A percentile compares a stretch with the other conserved stretches of the same genome.
phyloP scores from a whole-genome alignment of 805 yeast species.

The Sugiyamaella smithiae region DNA sequence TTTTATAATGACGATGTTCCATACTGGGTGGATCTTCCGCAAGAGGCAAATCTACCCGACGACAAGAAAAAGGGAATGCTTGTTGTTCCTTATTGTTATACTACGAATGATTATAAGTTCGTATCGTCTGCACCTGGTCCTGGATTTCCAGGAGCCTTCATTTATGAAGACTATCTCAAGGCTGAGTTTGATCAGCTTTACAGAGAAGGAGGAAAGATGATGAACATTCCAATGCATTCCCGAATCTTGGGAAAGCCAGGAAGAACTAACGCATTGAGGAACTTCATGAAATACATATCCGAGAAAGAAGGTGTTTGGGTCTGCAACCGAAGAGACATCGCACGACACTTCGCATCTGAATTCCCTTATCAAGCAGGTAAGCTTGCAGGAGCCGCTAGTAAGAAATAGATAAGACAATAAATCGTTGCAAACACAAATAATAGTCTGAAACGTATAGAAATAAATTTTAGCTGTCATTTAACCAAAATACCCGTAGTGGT shows the following conservation, averaged over 20 bases:
- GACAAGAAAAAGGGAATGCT: slow-evolving; percentile 25
- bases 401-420: neutral
- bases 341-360: slow-evolving; percentile 24
- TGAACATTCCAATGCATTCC: slow-evolving; percentile 39
- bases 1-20: slow-evolving; percentile 16
- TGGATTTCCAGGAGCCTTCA: slow-evolving; percentile 30
- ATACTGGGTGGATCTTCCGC: slow-evolving; percentile 28
- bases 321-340: slow-evolving; percentile 38
- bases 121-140: slow-evolving; percentile 26
- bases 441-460: too few relatives aligned
- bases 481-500: too few relatives aligned
- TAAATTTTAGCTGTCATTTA: too few relatives aligned
- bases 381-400: neutral
- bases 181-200: slow-evolving; percentile 40
- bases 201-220: slow-evolving; percentile 39
- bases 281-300: slow-evolving; percentile 37
- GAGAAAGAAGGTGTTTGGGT: slow-evolving; percentile 39
- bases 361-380: slow-evolving; percentile 7
- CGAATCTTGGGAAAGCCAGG: slow-evolving; percentile 41
- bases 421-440: too few relatives aligned
- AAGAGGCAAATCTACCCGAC: slow-evolving; percentile 29
- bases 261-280: slow-evolving; percentile 35
- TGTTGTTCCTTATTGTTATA: slow-evolving; percentile 34
- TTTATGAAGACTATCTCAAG: slow-evolving; percentile 34
- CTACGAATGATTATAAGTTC: slow-evolving; percentile 31